Conservation (phyloP, 805 yeast species). For the Yarrowia sp. region DNA sequence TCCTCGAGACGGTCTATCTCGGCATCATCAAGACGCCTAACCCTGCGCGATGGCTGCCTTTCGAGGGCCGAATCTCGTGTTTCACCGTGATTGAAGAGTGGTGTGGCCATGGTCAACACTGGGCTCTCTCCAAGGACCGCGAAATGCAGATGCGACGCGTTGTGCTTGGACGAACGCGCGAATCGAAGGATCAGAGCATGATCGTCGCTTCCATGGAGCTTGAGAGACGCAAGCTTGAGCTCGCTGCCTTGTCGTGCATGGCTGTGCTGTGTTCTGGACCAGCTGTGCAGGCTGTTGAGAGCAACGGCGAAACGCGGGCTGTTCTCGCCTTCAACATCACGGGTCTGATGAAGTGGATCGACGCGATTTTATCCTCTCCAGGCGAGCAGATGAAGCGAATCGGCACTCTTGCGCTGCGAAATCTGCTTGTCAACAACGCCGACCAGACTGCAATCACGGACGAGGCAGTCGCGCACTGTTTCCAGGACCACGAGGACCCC, state of each 20-base stretch:
- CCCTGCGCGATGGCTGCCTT: slow-evolving; percentile 65
- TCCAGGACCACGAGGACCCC: slow-evolving; percentile 44
- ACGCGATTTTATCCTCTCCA: slow-evolving; percentile 56
- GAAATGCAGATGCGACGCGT: slow-evolving; percentile 54
- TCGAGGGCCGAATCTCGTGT: slow-evolving; percentile 78
- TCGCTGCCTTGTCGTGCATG: slow-evolving; percentile 78
- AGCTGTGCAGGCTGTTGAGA: slow-evolving; percentile 44
- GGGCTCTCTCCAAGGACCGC: slow-evolving; percentile 60
- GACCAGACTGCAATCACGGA: slow-evolving; percentile 50
- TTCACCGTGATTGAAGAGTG: slow-evolving; percentile 84
- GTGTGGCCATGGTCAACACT: slow-evolving; percentile 84
- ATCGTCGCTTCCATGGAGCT: slow-evolving; percentile 75
- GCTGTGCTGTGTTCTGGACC: slow-evolving; percentile 77
- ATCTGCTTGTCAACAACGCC: slow-evolving; percentile 61
- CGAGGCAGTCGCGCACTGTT: slow-evolving; percentile 71
- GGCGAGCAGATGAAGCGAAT: slow-evolving; percentile 57
- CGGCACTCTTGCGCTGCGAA: slow-evolving; percentile 70
- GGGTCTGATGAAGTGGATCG: slow-evolving; percentile 76
- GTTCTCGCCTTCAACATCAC: slow-evolving; percentile 68
- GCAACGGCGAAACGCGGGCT: slow-evolving; percentile 42
- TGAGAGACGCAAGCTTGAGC: slow-evolving; percentile 66
- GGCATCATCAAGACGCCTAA: slow-evolving; percentile 38
- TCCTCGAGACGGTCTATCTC: slow-evolving; percentile 69
- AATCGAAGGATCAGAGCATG: slow-evolving; percentile 39
- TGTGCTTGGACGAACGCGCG: slow-evolving; percentile 41